Evolutionary conservation across 345 rosid species (phyloP).

Genomic region (Camelina sativa): DNA sequence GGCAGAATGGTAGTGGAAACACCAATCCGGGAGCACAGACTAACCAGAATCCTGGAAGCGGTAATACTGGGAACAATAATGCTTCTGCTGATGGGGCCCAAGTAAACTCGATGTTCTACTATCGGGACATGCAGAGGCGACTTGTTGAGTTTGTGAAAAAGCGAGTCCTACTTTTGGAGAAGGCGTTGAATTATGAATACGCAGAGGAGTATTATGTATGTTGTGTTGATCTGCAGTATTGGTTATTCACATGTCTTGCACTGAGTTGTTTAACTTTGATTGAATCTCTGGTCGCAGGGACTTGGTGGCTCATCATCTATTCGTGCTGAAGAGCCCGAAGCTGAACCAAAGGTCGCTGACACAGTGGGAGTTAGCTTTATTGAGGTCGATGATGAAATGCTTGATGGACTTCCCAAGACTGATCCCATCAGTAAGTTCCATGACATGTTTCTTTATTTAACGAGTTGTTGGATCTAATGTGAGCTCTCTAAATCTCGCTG

Average conservation of each 20-base stretch:
- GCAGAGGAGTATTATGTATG: conserved; percentile 74
- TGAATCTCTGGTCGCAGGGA: conserved; percentile 52
- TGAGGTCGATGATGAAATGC: conserved; percentile 48
- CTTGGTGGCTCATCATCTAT: conserved; percentile 48
- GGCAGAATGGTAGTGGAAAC: conserved; percentile 61
- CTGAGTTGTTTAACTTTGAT: conserved; percentile 16
- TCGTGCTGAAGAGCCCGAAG: conserved; percentile 60
- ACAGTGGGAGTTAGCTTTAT: conserved; percentile 43
- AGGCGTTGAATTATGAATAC: conserved; percentile 73
- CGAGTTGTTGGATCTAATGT: conserved; percentile 19
- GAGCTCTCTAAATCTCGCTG: conserved; percentile 21
- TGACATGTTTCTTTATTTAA: conserved; percentile 5
- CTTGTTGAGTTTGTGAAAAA: conserved; percentile 95
- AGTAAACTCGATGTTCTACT: conserved; percentile 63
- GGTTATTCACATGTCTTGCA: conserved; percentile 6
- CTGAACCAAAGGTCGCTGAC: conserved; percentile 47
- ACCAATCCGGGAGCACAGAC: conserved; percentile 55
- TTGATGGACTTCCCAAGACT: conserved; percentile 57
- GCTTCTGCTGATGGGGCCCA: conserved; percentile 52
- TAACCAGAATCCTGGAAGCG: conserved; percentile 57
- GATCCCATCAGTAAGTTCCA: conserved; percentile 63
- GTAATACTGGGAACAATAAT: conserved; percentile 52
- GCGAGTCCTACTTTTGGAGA: conserved; percentile 91
- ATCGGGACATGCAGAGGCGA: conserved; percentile 90
- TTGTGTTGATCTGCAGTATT: conserved; percentile 6